A percentile compares a stretch with the other conserved stretches of the same genome.
phyloP scores from a whole-genome alignment of 2,329 filamentous ascomycete genomes.

The Pseudocercospora cruenta region DNA sequence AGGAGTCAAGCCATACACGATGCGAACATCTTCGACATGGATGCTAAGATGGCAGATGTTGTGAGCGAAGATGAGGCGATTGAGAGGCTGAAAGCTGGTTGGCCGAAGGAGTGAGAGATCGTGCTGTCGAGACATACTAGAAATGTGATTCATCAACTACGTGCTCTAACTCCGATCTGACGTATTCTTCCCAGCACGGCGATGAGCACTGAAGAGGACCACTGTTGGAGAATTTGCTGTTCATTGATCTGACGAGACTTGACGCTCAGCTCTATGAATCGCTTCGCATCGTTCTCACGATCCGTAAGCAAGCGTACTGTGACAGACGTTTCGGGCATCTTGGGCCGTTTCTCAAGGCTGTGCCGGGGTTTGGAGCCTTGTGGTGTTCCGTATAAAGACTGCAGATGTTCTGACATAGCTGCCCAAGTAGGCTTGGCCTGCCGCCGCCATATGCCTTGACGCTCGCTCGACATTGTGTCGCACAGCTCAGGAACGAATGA shows the following conservation, averaged over 20 bases:
- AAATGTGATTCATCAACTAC: background rate
- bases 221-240: background rate
- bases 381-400: background rate
- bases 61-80: slow-evolving; percentile 29
- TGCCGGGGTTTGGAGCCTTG: background rate
- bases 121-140: background rate
- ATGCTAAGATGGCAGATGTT: slow-evolving; percentile 34
- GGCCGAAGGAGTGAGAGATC: background rate
- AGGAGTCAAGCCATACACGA: slow-evolving; percentile 29
- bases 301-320: background rate
- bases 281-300: background rate
- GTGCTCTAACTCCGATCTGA: background rate
- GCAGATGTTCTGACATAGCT: slow-evolving; percentile 5
- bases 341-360: background rate
- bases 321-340: background rate
- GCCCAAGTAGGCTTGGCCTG: background rate
- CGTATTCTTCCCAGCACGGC: background rate
- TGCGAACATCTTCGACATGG: slow-evolving; percentile 34
- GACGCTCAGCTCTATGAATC: slow-evolving; percentile 4
- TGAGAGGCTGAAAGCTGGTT: slow-evolving; percentile 17
- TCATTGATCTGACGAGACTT: background rate
- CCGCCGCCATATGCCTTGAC: background rate
- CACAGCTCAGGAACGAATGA: background rate
- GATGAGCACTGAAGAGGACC: slow-evolving; percentile 7
- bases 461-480: background rate